phyloP scores from a whole-genome alignment of 805 yeast genomes.

The Kuraishia piskuri region DNA sequence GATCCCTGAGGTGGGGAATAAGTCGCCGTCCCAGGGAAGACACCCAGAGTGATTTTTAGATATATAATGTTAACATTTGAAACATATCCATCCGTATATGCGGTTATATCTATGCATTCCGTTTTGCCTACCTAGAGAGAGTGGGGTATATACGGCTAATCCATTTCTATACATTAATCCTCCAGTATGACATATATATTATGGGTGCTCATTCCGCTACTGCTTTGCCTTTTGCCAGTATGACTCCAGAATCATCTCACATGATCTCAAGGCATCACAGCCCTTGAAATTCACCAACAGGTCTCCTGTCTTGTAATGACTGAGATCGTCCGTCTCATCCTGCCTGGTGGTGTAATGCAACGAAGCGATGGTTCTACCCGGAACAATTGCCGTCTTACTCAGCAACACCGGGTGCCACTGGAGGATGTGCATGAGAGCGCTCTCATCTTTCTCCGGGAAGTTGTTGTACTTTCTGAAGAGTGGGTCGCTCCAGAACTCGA shows the following conservation, averaged over 20 bases:
- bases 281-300: conserved; percentile 55
- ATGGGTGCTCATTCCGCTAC: too few relatives aligned
- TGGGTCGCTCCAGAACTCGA: conserved; percentile 78
- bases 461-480: conserved; percentile 58
- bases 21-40: not conserved
- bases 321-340: conserved; percentile 32
- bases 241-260: conserved; percentile 39
- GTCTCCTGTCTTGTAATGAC: conserved; percentile 55
- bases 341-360: conserved; percentile 21
- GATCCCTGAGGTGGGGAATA: not conserved
- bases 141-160: not conserved
- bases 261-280: conserved; percentile 40
- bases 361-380: conserved; percentile 48
- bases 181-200: not conserved
- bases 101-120: too few relatives aligned
- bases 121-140: too few relatives aligned
- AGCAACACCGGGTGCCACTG: conserved; percentile 92
- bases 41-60: not conserved
- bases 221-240: conserved; percentile 22
- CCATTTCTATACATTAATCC: not conserved
- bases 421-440: conserved; percentile 76
- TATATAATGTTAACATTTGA: too few relatives aligned
- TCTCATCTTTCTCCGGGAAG: conserved; percentile 50
- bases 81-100: too few relatives aligned
- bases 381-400: conserved; percentile 65